Base-by-base conservation (phyloP, 257 asterid species). In the Thymus mandschuricus region DNA sequence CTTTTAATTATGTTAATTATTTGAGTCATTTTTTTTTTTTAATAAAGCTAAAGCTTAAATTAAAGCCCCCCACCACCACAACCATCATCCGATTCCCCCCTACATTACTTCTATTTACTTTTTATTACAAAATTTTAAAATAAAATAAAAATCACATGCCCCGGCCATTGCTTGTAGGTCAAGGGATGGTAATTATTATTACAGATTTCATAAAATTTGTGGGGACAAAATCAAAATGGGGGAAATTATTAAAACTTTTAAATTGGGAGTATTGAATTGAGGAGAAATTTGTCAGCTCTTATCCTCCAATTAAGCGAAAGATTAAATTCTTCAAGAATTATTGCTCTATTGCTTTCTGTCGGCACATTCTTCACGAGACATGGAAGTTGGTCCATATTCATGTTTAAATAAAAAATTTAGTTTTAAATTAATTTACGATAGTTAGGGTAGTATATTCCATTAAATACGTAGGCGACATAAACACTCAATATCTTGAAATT, bases 131-230 rank as follows among this genome's bases (percentile, higher is more conserved):
- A 55, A 4, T 29, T 3, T 35, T 3, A n/a, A n/a, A n/a, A n/a
- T n/a, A n/a, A n/a, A n/a, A n/a, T n/a, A n/a, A n/a, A n/a, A n/a
- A n/a, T n/a, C n/a, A n/a, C 74, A 80, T 78, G 79, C 28, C 75
- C 35, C n/a, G n/a, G n/a, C 35, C 78, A 73, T 82, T 75, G 87
- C 96, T 87, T 87, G 71, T 69, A 77, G 74, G 82, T 82, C 86
- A 84, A 85, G 88, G 74, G 71, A 82, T 63, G 68, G 75, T 69
- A 60, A 76, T 75, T 65, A 76, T 75, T 65, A 75, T 61, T 73
- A 29, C 50, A 56, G 28, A 31, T 43, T 41, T 64, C 70, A 55
- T 33, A 46, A 48, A 59, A 56, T 56, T 69, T 69, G 80, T 75
- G 86, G n/a, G n/a, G n/a, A n/a, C n/a, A n/a, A n/a, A n/a, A n/a